Base-by-base conservation (phyloP, 768 basidiomycete genomes). In the Lentinus tigrinus region DNA sequence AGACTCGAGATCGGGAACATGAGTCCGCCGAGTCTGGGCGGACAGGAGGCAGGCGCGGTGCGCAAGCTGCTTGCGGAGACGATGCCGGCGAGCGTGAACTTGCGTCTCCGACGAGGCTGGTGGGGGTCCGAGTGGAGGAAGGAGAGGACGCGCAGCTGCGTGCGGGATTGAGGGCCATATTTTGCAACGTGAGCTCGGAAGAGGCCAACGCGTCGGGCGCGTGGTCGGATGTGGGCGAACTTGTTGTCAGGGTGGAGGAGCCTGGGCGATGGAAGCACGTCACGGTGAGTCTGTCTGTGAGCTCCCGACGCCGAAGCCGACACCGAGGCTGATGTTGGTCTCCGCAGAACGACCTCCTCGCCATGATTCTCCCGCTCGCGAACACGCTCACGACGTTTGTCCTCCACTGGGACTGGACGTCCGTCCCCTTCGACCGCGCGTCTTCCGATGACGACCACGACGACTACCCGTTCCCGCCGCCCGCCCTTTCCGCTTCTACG, bases 391-490 rank as follows among this genome's bases (percentile, higher is more conserved):
- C 48, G 16, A 55, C 49, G 23, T 38, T 60, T 43, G 58, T 51
- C n/a, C 47, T 60, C 23, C 48, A 42, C 58, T 60, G 58, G 58
- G 58, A 60, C 49, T 23, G 58, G 40, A 60, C 53, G n/a, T 60
- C 58, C 36, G 58, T 60, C 48, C 58, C 58, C 11, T 60, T 60
- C 49, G 58, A 54, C 42, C 53, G 58, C 23, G 31, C 44, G 4
- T 47, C 58, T 17, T 28, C 39, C n/a, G 58, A 59, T 13, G 58
- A 59, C 39, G 52, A 54, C 36, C 4, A 13, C 16, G 44, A 47
- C 7, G 42, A 21, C 17, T 21, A 24, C n/a, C n/a, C 21, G 14
- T 39, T 42, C 39, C 36, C 13, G 21, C 3, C 4, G 31, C 24
- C 14, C 47, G 7, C 16, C 26, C 34, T n/a, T 1, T 9, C 19